Base-by-base conservation (phyloP, 257 asterid species). In the Asclepias syriaca region DNA sequence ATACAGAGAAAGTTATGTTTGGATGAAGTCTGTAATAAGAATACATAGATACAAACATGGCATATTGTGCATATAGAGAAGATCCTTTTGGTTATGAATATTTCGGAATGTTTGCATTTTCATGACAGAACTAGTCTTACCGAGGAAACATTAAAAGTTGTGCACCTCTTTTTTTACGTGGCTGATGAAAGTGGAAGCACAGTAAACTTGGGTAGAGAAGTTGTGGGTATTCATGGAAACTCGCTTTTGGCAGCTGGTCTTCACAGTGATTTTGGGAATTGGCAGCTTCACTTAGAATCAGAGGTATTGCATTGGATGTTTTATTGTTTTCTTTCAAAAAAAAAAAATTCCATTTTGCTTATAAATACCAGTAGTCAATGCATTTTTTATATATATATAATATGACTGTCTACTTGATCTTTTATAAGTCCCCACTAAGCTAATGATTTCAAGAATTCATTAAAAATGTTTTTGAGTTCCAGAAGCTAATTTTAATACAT, bases 161-260 rank as follows among this genome's bases (percentile, higher is more conserved):
- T 81, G 76, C 98, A 95, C 81, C 78, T 92, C 72, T 95, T 92
- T 91, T 95, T 95, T 83, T 95, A 95, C 79, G 79, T 95, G 87
- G 98, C 90, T 71, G 99, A 95, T 86, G 99, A 95, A 86, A 84
- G 84, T 71, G 96, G 89, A 74, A 77, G 53, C 79, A 73, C 92
- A 82, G 77, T 95, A 53, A 80, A 80, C 74, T 85, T 90, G 78
- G 97, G 95, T 54, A 73, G 83, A 68, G 81, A 84, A 67, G 77
- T 75, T 76, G 70, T 74, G 61, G 85, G 79, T 77, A 57, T 75
- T 61, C 82, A 87, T 16, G 87, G 81, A 50, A 83, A 84, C 70
- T 79, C 81, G 71, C 55, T 83, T 77, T 77, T 95, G 72, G 96
- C 96, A 0, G 81, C 85, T 69, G 98, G 97, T 72, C 82, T 91